Evolutionary conservation across 2,329 filamentous ascomycete genomes (phyloP).

Genomic region (Orbilia ellipsospora): DNA sequence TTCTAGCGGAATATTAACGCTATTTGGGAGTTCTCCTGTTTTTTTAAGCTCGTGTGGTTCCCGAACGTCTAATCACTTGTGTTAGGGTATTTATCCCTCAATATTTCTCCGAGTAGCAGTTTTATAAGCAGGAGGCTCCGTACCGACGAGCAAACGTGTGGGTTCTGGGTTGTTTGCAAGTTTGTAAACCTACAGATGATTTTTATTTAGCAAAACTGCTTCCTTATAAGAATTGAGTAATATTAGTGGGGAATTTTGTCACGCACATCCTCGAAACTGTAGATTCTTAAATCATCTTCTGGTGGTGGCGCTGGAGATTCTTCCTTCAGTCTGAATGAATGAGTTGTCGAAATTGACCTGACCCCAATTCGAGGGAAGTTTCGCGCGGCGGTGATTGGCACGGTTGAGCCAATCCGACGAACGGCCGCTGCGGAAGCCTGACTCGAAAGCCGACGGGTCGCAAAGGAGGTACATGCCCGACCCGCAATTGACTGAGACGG

Average conservation of each 20-base stretch:
- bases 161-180: conserved; percentile 38
- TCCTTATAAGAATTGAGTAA: background rate
- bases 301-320: background rate
- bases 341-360: conserved; percentile 12
- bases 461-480: conserved; percentile 4
- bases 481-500: conserved; percentile 13
- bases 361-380: background rate
- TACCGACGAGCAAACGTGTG: conserved; percentile 34
- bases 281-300: conserved; percentile 17
- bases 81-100: conserved; percentile 61
- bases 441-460: conserved; percentile 12
- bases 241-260: background rate
- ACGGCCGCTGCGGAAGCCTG: background rate
- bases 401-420: background rate
- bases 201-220: background rate
- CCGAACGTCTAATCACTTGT: conserved; percentile 71
- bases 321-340: background rate
- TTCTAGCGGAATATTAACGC: conserved; percentile 83
- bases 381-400: background rate
- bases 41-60: conserved; percentile 74
- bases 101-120: background rate
- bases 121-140: background rate
- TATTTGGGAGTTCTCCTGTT: conserved; percentile 79
- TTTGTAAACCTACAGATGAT: conserved; percentile 18
- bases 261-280: conserved; percentile 29